Percentiles rank a stretch among this genome's conserved stretches.
These are phyloP conservation scores for Laburnicola sp. DNA, from an alignment of 2,329 filamentous ascomycete species.

Conservation along the genomic window DNA sequence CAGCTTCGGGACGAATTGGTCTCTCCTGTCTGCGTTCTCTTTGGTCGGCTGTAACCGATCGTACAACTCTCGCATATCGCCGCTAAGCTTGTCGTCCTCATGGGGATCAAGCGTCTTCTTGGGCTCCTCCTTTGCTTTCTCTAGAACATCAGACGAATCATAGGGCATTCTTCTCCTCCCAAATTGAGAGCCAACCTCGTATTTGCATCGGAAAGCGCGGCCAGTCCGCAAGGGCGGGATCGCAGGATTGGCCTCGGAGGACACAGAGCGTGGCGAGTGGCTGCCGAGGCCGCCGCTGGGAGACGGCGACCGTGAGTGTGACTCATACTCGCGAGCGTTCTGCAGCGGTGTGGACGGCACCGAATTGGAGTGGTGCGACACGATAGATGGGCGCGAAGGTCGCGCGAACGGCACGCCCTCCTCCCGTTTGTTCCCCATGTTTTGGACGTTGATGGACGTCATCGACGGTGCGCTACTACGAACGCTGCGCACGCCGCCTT, in stretches of 20 bases:
- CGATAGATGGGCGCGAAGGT: constrained; percentile 53
- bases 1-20: constrained; percentile 80
- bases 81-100: constrained; percentile 62
- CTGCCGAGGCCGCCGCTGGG: constrained; percentile 71
- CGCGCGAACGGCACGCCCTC: constrained; percentile 28
- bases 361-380: constrained; percentile 76
- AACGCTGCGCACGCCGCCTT: constrained; percentile 33
- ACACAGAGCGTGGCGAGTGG: constrained; percentile 86
- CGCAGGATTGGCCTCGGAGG: constrained; percentile 81
- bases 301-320: constrained; percentile 75
- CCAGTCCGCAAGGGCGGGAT: constrained; percentile 68
- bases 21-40: constrained; percentile 75
- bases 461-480: constrained; percentile 43
- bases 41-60: constrained; percentile 79
- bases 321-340: constrained; percentile 80
- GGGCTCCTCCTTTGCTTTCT: constrained; percentile 67
- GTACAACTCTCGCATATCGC: constrained; percentile 85
- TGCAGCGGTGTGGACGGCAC: constrained; percentile 93
- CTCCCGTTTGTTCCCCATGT: constrained; percentile 35
- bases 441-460: constrained; percentile 39
- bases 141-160: constrained; percentile 80
- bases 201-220: constrained; percentile 70
- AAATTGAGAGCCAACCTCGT: constrained; percentile 82
- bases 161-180: constrained; percentile 89
- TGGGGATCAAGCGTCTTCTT: constrained; percentile 56